Conservation (phyloP, 2,329 filamentous ascomycete genomes). For the Diaporthe citri region DNA sequence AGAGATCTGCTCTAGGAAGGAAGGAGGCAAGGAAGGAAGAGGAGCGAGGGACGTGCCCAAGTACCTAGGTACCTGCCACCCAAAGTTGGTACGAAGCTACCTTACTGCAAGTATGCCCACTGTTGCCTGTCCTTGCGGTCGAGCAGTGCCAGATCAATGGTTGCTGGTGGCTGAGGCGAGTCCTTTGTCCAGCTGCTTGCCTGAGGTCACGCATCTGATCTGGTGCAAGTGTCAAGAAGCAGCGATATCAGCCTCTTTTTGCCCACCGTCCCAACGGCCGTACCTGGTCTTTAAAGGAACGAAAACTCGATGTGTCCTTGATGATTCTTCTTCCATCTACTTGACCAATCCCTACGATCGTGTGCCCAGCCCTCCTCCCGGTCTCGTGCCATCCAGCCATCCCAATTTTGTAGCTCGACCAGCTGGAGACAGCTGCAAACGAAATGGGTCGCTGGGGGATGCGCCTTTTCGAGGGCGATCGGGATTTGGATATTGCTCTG, state of each 20-base stretch:
- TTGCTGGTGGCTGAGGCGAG: neutral
- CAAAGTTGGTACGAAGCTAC: neutral
- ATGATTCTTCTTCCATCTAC: neutral
- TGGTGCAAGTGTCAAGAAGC: neutral
- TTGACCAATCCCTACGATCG: neutral
- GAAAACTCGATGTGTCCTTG: neutral
- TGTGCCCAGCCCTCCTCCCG: neutral
- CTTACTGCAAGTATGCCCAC: neutral
- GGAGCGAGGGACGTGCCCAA: neutral
- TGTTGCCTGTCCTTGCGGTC: neutral
- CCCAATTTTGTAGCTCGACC: too few relatives aligned
- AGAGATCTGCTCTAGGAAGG: neutral
- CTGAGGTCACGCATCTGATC: neutral
- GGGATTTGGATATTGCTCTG: constrained; percentile 33
- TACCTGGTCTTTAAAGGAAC: neutral
- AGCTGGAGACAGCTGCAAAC: neutral
- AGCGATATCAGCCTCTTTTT: neutral
- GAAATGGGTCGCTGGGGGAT: constrained; percentile 24
- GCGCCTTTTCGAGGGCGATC: constrained; percentile 39
- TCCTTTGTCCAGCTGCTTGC: too few relatives aligned
- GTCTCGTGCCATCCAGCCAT: neutral
- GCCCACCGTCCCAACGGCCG: neutral
- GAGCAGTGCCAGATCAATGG: neutral
- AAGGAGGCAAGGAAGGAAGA: neutral
- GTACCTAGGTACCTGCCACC: neutral